Percentiles rank a stretch among this genome's conserved stretches.
phyloP scores from a whole-genome alignment of 805 yeast species.

The Yarrowia hollandica region DNA sequence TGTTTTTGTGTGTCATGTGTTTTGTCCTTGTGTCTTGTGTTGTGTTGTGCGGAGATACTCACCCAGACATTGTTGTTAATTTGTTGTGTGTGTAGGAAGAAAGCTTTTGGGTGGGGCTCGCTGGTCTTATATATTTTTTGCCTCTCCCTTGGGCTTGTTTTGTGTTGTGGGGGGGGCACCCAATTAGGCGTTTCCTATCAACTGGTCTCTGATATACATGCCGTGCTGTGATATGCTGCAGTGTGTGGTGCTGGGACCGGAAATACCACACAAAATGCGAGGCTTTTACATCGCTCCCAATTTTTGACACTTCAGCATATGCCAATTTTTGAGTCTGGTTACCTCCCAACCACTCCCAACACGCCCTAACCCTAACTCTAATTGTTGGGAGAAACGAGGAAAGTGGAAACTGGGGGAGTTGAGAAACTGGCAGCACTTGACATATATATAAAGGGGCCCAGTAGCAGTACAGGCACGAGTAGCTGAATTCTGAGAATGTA shows the following conservation, averaged over 20 bases:
- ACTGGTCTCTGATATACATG: conserved; percentile 20
- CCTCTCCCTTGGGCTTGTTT: conserved; percentile 12
- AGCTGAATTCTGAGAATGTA: too few relatives aligned
- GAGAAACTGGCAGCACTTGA: too few relatives aligned
- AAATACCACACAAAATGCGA: conserved; percentile 19
- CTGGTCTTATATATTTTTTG: conserved; percentile 19
- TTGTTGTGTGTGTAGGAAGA: conserved; percentile 18
- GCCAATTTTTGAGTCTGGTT: not conserved
- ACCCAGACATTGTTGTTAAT: conserved; percentile 70
- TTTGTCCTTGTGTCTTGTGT: not conserved
- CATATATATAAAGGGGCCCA: too few relatives aligned
- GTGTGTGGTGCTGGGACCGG: not conserved
- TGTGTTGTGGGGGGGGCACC: conserved; percentile 21
- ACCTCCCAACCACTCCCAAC: not conserved
- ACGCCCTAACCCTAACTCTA: not conserved
- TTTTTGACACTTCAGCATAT: conserved; percentile 17
- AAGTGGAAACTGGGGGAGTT: too few relatives aligned
- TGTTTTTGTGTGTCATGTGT: not conserved
- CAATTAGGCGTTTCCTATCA: conserved; percentile 24
- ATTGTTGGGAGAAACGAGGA: too few relatives aligned
- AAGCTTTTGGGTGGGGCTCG: not conserved
- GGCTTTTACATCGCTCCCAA: conserved; percentile 25
- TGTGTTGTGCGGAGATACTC: conserved; percentile 2
- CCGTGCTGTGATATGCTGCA: conserved; percentile 26
- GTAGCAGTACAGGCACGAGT: too few relatives aligned